Evolutionary conservation across 1,284 basidiomycete species (phyloP), one percentile per base, ranked within the genome.

Genomic region (Trametes pubescens): DNA sequence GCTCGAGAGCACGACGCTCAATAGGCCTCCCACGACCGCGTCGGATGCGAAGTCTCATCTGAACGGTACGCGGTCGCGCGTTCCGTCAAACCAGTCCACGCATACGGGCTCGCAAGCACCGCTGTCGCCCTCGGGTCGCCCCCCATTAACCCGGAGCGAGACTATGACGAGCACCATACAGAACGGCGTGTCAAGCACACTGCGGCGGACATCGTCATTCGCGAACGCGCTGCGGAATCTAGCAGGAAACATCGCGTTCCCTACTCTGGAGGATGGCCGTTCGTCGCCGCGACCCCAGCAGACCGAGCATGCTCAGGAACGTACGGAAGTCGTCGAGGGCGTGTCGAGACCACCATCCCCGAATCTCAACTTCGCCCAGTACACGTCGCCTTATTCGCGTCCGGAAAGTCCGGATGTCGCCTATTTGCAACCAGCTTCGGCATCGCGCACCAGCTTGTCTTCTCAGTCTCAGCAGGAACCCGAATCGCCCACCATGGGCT

Each of bases 131-230:
- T 73, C 66, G 51, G 71, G 66, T 13, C 82, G 88, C 29, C 85
- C 88, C 13, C 72, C 76, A 3, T 49, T 90, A 10, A 78, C 77
- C 0, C 83, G 89, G 11, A 85, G 80, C 55, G 90, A 92, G 49
- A 90, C 89, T 14, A 82, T 88, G 81, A 79, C 82, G 4, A 84
- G 75, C 67, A 84, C 86, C 1, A 80, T 88, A 37, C 86, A 86
- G 3, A 82, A 79, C 7, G 85, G 86, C 18, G 86, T 90, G 16
- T 79, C 85, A 7, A 89, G 80, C 71, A 91, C 91, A 0, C 72
- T 96, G 34, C 88, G 90, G 62, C 89, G 94, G 10, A 95, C 91
- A 4, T 89, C 90, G 0, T 95, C 94, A 0, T 91, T 96, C 68
- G 94, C 93, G 10, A 92, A 89, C 64, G 92, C 90, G 0, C 79